Percentiles rank a stretch among this genome's conserved stretches.
Evolutionary conservation across 2,329 filamentous ascomycete species (phyloP).

Genomic region (Cercospora brassicicola): DNA sequence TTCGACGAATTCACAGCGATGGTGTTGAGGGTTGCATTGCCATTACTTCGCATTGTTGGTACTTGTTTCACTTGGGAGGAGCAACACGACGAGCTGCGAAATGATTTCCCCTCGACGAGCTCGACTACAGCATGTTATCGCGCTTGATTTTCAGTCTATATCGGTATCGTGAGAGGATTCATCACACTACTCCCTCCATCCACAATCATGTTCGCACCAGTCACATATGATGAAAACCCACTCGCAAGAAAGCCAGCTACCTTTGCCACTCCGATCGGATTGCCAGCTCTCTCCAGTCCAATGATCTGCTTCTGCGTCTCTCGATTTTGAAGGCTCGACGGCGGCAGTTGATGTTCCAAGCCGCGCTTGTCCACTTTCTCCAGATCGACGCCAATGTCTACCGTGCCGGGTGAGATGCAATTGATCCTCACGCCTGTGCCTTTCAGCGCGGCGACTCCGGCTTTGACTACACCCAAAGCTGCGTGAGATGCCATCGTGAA

Average conservation of each 20-base stretch:
- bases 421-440: slow-evolving; percentile 62
- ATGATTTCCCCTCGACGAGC: background rate
- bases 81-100: no score
- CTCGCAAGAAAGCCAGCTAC: slow-evolving; percentile 64
- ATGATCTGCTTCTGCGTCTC: slow-evolving; percentile 54
- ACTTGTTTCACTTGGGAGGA: background rate
- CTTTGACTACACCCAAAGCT: slow-evolving; percentile 60
- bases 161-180: slow-evolving; percentile 39
- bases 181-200: slow-evolving; percentile 57
- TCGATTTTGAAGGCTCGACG: slow-evolving; percentile 54
- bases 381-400: slow-evolving; percentile 51
- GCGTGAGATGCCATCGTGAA: slow-evolving; percentile 63
- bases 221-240: slow-evolving; percentile 64
- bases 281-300: slow-evolving; percentile 59
- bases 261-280: slow-evolving; percentile 59
- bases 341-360: slow-evolving; percentile 57
- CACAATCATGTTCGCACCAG: slow-evolving; percentile 61
- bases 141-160: slow-evolving; percentile 3
- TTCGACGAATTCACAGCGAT: background rate
- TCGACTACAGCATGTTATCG: background rate
- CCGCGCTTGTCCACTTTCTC: slow-evolving; percentile 54
- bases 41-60: background rate
- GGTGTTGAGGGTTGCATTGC: background rate
- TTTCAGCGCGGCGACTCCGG: slow-evolving; percentile 59
- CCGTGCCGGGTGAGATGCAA: slow-evolving; percentile 51